Base-by-base conservation (phyloP, 2,329 filamentous ascomycete genomes). In the Ophiocordyceps sinensis region DNA sequence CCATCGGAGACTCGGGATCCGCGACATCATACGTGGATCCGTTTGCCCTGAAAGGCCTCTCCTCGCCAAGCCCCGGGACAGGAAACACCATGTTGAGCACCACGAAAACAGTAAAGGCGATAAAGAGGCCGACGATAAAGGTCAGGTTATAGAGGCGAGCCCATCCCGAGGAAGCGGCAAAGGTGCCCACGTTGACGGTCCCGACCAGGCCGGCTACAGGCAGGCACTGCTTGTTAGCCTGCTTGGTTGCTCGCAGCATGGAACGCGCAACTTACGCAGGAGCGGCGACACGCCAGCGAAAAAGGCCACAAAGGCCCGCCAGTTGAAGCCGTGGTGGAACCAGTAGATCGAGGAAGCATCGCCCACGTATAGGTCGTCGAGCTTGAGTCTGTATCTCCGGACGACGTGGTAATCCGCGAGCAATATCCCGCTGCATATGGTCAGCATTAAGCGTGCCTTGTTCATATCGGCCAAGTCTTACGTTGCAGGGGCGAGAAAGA, bases 261-360 rank as follows among this genome's bases (percentile, higher is more conserved):
- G 14, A 13, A 15, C 17, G 4, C n/a, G n/a, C n/a, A 15, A 21
- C 39, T 26, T 37, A 41, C 39, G 39, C 14, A 41, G 15, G 3
- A 41, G 32, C 3, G 39, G 39, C 31, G 34, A 29, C 2, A 41
- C 34, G 39, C 39, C 39, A 6, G 34, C 17, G n/a, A 30, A 10
- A 29, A 41, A 64, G 21, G 57, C 50, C 3, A 51, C 43, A 13
- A 57, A 53, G 1, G 56, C 59, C 19, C 61, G 52, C 56, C 55
- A 61, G 45, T 64, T 63, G 38, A 58, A 42, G 13, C 62, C 61
- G 13, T 51, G 43, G 2, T 47, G 40, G 47, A 58, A 64, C 51
- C 58, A 62, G 45, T 66, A 66, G 12, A 59, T 58, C 3, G 57
- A 59, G 15, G 58, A 50, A 5, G 46, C 48, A 9, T 51, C 47